A percentile compares a stretch with the other conserved stretches of the same genome.
These are phyloP conservation scores for Gossypium davidsonii DNA, from an alignment of 441 rosid genomes.

Conservation along the genomic window DNA sequence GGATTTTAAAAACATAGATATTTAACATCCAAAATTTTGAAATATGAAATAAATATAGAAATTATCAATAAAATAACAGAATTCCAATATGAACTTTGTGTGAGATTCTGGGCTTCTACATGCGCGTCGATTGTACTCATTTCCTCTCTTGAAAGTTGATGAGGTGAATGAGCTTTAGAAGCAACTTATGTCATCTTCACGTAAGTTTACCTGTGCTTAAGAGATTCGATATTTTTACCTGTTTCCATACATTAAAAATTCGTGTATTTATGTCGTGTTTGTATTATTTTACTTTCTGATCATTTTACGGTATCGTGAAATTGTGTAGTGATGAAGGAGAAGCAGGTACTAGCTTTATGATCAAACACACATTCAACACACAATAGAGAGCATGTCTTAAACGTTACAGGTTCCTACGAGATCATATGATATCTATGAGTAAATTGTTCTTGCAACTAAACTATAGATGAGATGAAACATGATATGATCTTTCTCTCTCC, in stretches of 20 bases:
- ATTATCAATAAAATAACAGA: too few relatives aligned
- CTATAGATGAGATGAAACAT: neutral
- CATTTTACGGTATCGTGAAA: neutral
- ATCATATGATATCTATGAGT: neutral
- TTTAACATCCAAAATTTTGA: too few relatives aligned
- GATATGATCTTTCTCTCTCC: neutral
- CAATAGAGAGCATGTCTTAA: neutral
- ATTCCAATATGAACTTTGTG: neutral
- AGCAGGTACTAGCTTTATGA: neutral
- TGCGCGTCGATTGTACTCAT: neutral
- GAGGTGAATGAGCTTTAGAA: neutral
- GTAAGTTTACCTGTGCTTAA: neutral
- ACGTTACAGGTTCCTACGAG: neutral
- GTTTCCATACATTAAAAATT: neutral
- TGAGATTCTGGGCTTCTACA: neutral
- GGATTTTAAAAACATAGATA: too few relatives aligned
- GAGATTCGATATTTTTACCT: neutral
- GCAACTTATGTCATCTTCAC: too few relatives aligned
- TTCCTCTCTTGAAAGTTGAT: neutral
- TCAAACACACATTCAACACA: neutral
- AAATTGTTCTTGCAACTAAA: constrained; percentile 1
- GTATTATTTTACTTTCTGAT: too few relatives aligned
- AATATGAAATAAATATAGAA: too few relatives aligned
- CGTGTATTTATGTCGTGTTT: too few relatives aligned
- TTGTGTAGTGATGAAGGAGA: neutral